Evolutionary conservation across 768 basidiomycete species (phyloP).

Genomic region (Termitomyces sp.): DNA sequence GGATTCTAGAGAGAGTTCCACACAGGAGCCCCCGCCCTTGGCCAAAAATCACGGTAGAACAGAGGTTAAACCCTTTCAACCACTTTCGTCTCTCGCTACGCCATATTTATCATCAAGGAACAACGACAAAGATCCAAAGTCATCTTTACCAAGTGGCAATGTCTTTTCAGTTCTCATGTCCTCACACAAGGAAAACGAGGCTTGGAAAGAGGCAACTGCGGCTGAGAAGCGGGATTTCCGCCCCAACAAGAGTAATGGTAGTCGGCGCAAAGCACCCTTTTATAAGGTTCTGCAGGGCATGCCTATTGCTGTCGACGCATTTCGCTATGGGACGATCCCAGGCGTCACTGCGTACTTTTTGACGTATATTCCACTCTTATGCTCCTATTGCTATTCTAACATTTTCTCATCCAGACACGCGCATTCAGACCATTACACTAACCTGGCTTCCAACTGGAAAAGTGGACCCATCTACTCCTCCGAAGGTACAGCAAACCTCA

Average conservation of each 20-base stretch:
- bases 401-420: conserved; percentile 60
- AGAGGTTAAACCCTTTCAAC: conserved; percentile 3
- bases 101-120: conserved; percentile 13
- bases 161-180: conserved; percentile 86
- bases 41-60: neutral
- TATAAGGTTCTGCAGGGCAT: conserved; percentile 95
- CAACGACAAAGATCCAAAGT: conserved; percentile 15
- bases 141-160: conserved; percentile 19
- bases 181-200: conserved; percentile 72
- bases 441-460: conserved; percentile 82
- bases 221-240: conserved; percentile 43
- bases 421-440: conserved; percentile 96
- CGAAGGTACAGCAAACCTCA: conserved; percentile 85
- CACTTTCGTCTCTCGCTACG: conserved; percentile 8
- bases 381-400: conserved; percentile 6
- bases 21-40: neutral
- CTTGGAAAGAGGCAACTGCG: conserved; percentile 76
- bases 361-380: conserved; percentile 44
- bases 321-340: conserved; percentile 89
- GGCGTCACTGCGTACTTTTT: conserved; percentile 87
- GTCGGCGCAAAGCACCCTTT: conserved; percentile 80
- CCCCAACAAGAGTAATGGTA: conserved; percentile 38
- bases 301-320: conserved; percentile 98
- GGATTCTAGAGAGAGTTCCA: conserved; percentile 15
- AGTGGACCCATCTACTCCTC: conserved; percentile 96